Evolutionary conservation across 306 rosid genomes (phyloP).

Genomic region (Luffa aegyptiaca): DNA sequence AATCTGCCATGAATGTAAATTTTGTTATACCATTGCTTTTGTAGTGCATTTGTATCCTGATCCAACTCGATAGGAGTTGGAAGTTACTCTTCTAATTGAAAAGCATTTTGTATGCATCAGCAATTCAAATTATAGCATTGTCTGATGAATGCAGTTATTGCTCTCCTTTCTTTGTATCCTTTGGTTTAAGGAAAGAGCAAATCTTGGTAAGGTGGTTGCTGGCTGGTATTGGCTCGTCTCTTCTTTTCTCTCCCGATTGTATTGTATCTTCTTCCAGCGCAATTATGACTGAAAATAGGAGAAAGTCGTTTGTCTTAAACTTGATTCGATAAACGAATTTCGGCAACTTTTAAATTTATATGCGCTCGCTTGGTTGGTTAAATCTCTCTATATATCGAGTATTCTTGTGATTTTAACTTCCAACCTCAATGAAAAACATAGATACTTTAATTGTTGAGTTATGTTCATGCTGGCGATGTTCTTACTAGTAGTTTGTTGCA

Average conservation of each 20-base stretch:
- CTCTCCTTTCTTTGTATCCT: background rate
- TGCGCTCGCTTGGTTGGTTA: no score
- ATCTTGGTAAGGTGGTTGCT: background rate
- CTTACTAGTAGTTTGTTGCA: no score
- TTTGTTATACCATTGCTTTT: conserved; percentile 4
- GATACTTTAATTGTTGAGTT: no score
- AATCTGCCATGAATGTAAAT: conserved; percentile 10
- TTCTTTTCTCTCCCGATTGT: background rate
- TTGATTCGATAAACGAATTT: no score
- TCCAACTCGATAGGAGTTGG: background rate
- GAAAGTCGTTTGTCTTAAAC: no score
- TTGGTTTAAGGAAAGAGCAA: background rate
- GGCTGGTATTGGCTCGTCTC: background rate
- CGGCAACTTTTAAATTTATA: no score
- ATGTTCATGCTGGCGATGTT: no score
- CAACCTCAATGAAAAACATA: no score
- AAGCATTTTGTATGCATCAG: conserved; percentile 1
- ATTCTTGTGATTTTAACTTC: no score
- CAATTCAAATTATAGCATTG: background rate
- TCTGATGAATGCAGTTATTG: background rate
- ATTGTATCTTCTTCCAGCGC: no score
- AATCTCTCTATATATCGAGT: no score
- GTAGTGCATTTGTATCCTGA: background rate
- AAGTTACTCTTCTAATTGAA: background rate
- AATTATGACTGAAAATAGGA: no score